Conservation (phyloP, 2,329 filamentous ascomycete species). For the Pestalotiopsis sp. region DNA sequence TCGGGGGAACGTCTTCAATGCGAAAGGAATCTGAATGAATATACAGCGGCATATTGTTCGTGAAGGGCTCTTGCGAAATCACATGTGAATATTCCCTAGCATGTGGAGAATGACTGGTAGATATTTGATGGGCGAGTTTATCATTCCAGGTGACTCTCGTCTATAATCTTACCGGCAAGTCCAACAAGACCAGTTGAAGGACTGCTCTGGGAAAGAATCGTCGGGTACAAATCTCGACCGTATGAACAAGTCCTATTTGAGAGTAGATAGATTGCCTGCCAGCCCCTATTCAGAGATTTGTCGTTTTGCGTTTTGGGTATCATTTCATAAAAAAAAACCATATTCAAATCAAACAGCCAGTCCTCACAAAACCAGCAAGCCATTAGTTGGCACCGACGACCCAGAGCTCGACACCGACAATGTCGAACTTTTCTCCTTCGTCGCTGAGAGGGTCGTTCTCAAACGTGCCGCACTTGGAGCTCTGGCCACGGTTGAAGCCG, state of each 20-base stretch:
- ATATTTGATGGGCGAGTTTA: background rate
- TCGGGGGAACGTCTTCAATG: background rate
- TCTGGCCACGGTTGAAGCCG: constrained; percentile 80
- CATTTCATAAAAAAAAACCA: background rate
- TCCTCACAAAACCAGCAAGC: background rate
- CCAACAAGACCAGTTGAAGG: background rate
- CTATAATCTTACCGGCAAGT: background rate
- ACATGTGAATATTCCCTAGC: too few species aligned
- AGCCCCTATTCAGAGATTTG: background rate
- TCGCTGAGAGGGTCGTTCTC: constrained; percentile 94
- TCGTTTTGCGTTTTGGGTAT: background rate
- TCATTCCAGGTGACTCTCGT: background rate
- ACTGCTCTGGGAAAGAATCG: background rate
- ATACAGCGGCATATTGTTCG: too few species aligned
- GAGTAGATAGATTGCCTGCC: background rate
- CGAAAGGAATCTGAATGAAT: too few species aligned
- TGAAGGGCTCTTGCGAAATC: too few species aligned
- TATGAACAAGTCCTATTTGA: background rate
- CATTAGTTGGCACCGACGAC: constrained; percentile 64
- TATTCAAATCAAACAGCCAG: background rate
- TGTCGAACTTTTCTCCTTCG: constrained; percentile 87
- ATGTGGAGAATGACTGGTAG: background rate
- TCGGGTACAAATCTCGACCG: background rate
- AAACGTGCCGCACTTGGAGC: constrained; percentile 84
- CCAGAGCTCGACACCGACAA: constrained; percentile 92